phyloP scores from a whole-genome alignment of 2,329 filamentous ascomycete genomes.

The Trichoderma cornu-damae region DNA sequence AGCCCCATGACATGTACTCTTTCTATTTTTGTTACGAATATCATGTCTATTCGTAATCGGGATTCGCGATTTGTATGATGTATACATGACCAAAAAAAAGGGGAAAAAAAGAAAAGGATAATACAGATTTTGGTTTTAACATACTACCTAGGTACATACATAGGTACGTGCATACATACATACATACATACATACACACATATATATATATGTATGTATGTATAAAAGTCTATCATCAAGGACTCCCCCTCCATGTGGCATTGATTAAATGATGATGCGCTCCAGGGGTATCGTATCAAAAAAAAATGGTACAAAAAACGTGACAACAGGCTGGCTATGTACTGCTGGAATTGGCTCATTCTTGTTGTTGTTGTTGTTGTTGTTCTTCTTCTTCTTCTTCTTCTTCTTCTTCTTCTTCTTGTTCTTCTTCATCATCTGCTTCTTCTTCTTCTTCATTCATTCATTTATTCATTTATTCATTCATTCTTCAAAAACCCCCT shows the following conservation, averaged over 20 bases:
- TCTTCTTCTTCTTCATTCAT: neutral
- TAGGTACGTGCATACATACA: too few species aligned
- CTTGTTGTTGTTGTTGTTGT: neutral
- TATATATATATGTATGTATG: too few species aligned
- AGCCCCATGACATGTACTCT: neutral
- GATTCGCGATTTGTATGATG: neutral
- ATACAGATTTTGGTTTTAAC: neutral
- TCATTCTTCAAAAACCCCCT: neutral
- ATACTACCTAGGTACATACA: too few species aligned
- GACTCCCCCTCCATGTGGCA: neutral
- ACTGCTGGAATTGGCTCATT: neutral
- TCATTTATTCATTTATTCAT: neutral
- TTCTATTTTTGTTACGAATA: too few species aligned
- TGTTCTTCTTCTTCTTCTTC: neutral
- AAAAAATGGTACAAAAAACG: slow-evolving; percentile 19
- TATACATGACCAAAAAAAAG: too few species aligned
- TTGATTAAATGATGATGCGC: slow-evolving; percentile 5
- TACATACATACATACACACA: too few species aligned
- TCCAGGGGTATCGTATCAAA: slow-evolving; percentile 21
- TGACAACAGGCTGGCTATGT: slow-evolving; percentile 16
- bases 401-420: neutral
- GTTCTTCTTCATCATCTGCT: too few species aligned
- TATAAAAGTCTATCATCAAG: neutral
- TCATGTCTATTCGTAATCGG: neutral
- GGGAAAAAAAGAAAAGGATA: too few species aligned